These are phyloP conservation scores for Ustilago trichophora DNA, from an alignment of 1,284 basidiomycete genomes.

Conservation along the genomic window DNA sequence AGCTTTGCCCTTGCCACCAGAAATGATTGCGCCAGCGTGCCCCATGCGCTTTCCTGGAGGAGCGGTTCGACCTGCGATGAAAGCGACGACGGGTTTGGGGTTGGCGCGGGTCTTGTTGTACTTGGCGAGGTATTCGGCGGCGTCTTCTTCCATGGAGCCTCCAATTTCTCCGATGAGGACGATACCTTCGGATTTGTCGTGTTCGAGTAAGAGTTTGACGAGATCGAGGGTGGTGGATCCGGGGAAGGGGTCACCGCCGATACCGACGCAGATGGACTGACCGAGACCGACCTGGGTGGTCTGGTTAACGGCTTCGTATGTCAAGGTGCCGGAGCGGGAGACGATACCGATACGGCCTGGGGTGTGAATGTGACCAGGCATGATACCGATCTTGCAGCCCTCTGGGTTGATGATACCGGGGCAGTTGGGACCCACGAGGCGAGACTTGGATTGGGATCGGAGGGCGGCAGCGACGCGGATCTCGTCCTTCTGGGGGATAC, in stretches of 20 bases:
- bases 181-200: constrained; percentile 79
- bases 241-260: constrained; percentile 99
- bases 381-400: constrained; percentile 99
- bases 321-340: constrained; percentile 69
- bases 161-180: constrained; percentile 99
- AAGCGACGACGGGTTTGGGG: constrained; percentile 96
- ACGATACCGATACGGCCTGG: constrained; percentile 91
- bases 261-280: constrained; percentile 95
- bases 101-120: constrained; percentile 88
- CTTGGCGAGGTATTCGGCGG: constrained; percentile 90
- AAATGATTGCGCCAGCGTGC: constrained; percentile 82
- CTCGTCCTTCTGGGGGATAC: constrained; percentile 66
- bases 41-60: constrained; percentile 99
- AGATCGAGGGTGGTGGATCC: constrained; percentile 95
- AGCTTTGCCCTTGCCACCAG: constrained; percentile 96
- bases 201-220: constrained; percentile 93
- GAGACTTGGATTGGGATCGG: constrained; percentile 90
- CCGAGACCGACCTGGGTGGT: constrained; percentile 96
- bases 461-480: constrained; percentile 85
- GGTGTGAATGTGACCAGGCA: constrained; percentile 95
- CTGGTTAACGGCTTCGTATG: constrained; percentile 71
- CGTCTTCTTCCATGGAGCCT: constrained; percentile 99
- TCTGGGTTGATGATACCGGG: constrained; percentile 94
- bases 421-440: constrained; percentile 88
- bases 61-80: constrained; percentile 94